A percentile compares a stretch with the other conserved stretches of the same genome.
Evolutionary conservation across 495 filamentous ascomycete species (phyloP).

Genomic region (Lichenothelia convexa): DNA sequence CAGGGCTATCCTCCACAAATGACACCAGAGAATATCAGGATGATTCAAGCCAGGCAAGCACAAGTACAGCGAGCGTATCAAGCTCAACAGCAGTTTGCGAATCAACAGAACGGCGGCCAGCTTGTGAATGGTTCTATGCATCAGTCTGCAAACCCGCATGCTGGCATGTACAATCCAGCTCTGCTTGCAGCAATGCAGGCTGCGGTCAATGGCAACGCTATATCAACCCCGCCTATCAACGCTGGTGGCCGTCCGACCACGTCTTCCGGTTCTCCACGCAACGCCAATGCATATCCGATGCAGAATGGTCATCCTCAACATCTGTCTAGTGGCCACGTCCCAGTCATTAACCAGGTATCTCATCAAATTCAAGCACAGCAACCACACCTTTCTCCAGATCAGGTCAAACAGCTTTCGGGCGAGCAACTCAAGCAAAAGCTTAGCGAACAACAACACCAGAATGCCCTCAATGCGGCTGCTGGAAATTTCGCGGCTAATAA

Average conservation of each 20-base stretch:
- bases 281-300: conserved; percentile 1
- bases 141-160: conserved; percentile 9
- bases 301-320: conserved; percentile 9
- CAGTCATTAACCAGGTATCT: conserved; percentile 15
- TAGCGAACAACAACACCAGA: conserved; percentile 10
- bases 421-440: conserved; percentile 10
- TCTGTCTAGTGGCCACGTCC: conserved; percentile 20
- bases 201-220: conserved; percentile 10
- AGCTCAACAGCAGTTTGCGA: conserved; percentile 16
- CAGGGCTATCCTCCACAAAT: conserved; percentile 37
- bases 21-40: conserved; percentile 31
- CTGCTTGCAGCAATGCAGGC: conserved; percentile 13
- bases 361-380: conserved; percentile 14
- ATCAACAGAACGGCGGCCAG: conserved; percentile 8
- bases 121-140: conserved; percentile 11
- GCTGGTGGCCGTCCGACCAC: conserved; percentile 9
- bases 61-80: conserved; percentile 7
- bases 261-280: conserved; percentile 8
- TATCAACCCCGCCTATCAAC: conserved; percentile 8
- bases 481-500: conserved; percentile 8
- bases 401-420: conserved; percentile 12
- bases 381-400: conserved; percentile 16
- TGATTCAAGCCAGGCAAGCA: conserved; percentile 14
- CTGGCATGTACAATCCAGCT: conserved; percentile 12
- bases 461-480: conserved; percentile 21